Evolutionary conservation across 73 alveolate genomes (phyloP).

Genomic region (Stentor coeruleus): DNA sequence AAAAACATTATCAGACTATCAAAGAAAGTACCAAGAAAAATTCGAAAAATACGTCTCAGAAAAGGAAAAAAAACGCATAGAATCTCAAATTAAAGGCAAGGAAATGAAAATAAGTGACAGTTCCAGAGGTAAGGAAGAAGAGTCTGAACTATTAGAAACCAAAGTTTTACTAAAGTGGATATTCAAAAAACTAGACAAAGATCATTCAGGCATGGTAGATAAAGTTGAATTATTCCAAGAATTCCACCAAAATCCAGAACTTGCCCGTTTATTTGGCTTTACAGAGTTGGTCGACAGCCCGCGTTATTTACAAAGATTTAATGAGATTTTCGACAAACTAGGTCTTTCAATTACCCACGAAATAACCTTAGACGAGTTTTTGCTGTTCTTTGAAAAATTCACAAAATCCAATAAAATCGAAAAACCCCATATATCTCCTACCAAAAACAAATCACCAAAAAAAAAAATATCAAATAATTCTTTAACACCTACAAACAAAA

Average conservation of each 20-base stretch:
- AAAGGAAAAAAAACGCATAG: not conserved
- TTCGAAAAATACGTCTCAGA: not conserved
- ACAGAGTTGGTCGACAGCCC: not conserved
- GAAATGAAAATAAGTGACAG: not conserved
- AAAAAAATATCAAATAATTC: not conserved
- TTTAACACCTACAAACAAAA: no score
- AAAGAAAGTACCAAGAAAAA: not conserved
- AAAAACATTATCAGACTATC: not conserved
- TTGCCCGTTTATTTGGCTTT: constrained; percentile 13
- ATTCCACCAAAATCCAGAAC: constrained; percentile 4
- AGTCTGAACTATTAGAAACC: not conserved
- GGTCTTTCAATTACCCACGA: not conserved
- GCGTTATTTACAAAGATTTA: not conserved
- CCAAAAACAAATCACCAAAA: not conserved
- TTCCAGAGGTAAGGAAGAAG: not conserved
- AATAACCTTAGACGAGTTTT: constrained; percentile 6
- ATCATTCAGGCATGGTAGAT: constrained; percentile 18
- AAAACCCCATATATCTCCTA: not conserved
- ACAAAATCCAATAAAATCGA: no score
- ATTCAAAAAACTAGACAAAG: constrained; percentile 7
- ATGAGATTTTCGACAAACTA: not conserved
- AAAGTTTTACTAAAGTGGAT: not conserved
- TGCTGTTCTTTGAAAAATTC: not conserved
- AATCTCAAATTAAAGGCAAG: not conserved
- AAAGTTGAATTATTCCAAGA: constrained; percentile 3